Conservation (phyloP, 371 early-diverging fungal genomes). For the Chytridium lagenaria region DNA sequence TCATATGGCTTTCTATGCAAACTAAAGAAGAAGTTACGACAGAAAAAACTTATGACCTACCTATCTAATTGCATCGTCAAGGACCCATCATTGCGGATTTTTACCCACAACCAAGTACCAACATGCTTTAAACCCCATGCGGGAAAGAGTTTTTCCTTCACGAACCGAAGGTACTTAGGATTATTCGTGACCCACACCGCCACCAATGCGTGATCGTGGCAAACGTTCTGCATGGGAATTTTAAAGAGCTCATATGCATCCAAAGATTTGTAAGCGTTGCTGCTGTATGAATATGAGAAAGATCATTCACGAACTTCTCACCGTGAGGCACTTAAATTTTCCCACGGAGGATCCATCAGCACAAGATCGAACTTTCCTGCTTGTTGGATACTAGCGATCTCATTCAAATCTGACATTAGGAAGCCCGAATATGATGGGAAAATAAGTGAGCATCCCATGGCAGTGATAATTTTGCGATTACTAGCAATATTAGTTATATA, state of each 20-base stretch:
- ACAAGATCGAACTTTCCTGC: slow-evolving; percentile 57
- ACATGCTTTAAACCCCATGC: slow-evolving; percentile 67
- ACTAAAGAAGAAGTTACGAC: background rate
- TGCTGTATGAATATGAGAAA: background rate
- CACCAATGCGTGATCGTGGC: slow-evolving; percentile 50
- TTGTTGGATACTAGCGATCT: background rate
- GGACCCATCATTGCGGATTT: slow-evolving; percentile 52
- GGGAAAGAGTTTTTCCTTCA: slow-evolving; percentile 69
- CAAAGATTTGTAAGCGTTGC: slow-evolving; percentile 60
- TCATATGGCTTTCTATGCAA: slow-evolving; percentile 74
- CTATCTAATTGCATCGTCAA: slow-evolving; percentile 35
- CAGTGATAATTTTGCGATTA: background rate
- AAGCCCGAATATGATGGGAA: slow-evolving; percentile 42
- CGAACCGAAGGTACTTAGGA: slow-evolving; percentile 64
- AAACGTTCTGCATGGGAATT: slow-evolving; percentile 61
- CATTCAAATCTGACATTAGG: slow-evolving; percentile 41
- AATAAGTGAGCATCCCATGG: background rate
- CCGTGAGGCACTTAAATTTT: slow-evolving; percentile 58
- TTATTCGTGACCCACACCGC: slow-evolving; percentile 82
- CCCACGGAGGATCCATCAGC: slow-evolving; percentile 83
- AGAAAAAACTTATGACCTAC: background rate
- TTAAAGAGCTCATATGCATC: slow-evolving; percentile 72
- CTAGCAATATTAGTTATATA: background rate
- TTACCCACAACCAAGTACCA: slow-evolving; percentile 74
- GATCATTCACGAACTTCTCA: background rate